Evolutionary conservation across 2,329 filamentous ascomycete genomes (phyloP).

Genomic region (Parascedosporium putredinis): DNA sequence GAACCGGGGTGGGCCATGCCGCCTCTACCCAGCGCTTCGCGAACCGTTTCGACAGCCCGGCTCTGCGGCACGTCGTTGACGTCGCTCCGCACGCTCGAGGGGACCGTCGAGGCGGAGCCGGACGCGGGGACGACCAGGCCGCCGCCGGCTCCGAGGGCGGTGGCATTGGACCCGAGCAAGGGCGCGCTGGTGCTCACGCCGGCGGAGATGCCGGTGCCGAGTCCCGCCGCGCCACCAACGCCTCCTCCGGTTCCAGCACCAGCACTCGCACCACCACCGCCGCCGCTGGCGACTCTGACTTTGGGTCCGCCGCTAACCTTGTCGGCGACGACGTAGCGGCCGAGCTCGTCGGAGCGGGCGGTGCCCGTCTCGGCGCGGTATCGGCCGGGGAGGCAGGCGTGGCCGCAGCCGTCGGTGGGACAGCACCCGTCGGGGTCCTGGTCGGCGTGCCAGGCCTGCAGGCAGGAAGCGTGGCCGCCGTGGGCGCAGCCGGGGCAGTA

Average conservation of each 20-base stretch:
- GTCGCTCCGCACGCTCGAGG: constrained; percentile 24
- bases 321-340: constrained; percentile 30
- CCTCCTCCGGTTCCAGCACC: not conserved
- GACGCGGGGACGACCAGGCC: not conserved
- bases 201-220: constrained; percentile 3
- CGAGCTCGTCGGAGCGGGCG: constrained; percentile 40
- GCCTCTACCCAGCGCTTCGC: constrained; percentile 34
- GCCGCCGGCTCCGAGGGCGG: not conserved
- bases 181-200: constrained; percentile 12
- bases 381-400: constrained; percentile 48
- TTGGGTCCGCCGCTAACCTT: constrained; percentile 5
- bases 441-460: constrained; percentile 46
- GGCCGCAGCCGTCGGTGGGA: constrained; percentile 54
- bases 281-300: constrained; percentile 17
- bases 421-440: constrained; percentile 46
- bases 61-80: constrained; percentile 46
- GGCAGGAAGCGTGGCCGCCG: constrained; percentile 50
- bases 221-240: not conserved
- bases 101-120: constrained; percentile 9
- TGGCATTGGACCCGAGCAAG: too few species aligned
- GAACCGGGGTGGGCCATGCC: constrained; percentile 21
- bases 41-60: constrained; percentile 48
- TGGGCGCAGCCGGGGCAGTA: constrained; percentile 53
- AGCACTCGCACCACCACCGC: constrained; percentile 6
- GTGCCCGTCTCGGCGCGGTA: constrained; percentile 39